phyloP scores from a whole-genome alignment of 495 filamentous ascomycete genomes.

The Cladorrhinum samala region DNA sequence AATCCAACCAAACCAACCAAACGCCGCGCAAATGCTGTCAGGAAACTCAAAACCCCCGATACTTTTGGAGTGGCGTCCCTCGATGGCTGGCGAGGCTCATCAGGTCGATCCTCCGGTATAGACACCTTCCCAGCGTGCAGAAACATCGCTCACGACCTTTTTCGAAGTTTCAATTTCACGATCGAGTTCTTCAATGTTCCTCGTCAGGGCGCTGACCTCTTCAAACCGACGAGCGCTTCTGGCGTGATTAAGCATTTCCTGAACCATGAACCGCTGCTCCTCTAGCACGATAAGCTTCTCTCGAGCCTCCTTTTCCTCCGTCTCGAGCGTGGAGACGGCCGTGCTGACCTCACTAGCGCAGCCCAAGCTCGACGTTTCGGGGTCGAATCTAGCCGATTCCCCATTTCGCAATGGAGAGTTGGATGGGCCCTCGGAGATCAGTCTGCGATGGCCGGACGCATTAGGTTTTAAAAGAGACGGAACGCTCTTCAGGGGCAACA shows the following conservation, averaged over 20 bases:
- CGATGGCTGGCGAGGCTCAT: too few species aligned
- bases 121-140: not conserved
- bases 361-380: slow-evolving; percentile 55
- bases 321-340: slow-evolving; percentile 66
- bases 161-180: not conserved
- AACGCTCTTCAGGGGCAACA: slow-evolving; percentile 83
- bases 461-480: slow-evolving; percentile 71
- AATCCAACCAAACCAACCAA: too few species aligned
- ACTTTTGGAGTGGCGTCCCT: too few species aligned
- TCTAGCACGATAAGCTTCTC: slow-evolving; percentile 86
- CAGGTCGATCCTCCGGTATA: not conserved
- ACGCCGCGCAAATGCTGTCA: too few species aligned
- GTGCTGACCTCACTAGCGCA: slow-evolving; percentile 50
- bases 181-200: slow-evolving; percentile 77
- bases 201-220: slow-evolving; percentile 71
- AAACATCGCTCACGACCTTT: not conserved
- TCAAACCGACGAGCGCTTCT: slow-evolving; percentile 79
- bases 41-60: too few species aligned
- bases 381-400: slow-evolving; percentile 37
- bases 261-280: slow-evolving; percentile 89
- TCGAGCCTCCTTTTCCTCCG: slow-evolving; percentile 78
- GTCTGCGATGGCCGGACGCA: slow-evolving; percentile 36
- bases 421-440: slow-evolving; percentile 30
- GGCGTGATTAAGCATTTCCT: slow-evolving; percentile 80
- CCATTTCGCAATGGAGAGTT: slow-evolving; percentile 37